These are phyloP conservation scores for Fusarium falciforme DNA, from an alignment of 2,329 filamentous ascomycete species.

Conservation along the genomic window DNA sequence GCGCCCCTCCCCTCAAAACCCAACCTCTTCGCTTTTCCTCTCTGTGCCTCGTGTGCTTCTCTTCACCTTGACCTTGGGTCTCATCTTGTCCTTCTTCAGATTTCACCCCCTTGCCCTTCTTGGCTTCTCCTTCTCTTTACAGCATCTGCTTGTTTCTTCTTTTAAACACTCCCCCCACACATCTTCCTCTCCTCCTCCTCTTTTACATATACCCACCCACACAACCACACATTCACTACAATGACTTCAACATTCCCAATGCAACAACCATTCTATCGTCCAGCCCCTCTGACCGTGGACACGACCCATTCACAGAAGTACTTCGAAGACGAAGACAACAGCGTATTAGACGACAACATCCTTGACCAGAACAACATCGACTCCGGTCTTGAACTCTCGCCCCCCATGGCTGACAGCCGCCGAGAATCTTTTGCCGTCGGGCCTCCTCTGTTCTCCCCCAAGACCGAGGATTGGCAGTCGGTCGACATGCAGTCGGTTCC, in stretches of 20 bases:
- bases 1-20: slow-evolving; percentile 37
- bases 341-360: slow-evolving; percentile 70
- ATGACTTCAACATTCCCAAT: slow-evolving; percentile 65
- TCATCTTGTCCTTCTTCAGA: slow-evolving; percentile 37
- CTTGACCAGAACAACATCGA: slow-evolving; percentile 70
- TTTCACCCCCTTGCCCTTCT: slow-evolving; percentile 34
- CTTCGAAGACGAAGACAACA: slow-evolving; percentile 71
- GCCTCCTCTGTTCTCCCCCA: slow-evolving; percentile 70
- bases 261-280: slow-evolving; percentile 62
- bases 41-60: slow-evolving; percentile 36
- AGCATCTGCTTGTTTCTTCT: slow-evolving; percentile 36
- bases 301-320: slow-evolving; percentile 64
- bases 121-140: slow-evolving; percentile 36
- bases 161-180: slow-evolving; percentile 25
- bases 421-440: slow-evolving; percentile 72
- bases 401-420: slow-evolving; percentile 70
- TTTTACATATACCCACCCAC: slow-evolving; percentile 26
- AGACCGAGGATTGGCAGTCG: slow-evolving; percentile 72
- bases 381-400: slow-evolving; percentile 72
- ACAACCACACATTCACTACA: slow-evolving; percentile 43
- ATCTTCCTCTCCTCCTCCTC: slow-evolving; percentile 12
- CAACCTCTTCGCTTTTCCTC: slow-evolving; percentile 39
- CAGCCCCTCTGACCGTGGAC: slow-evolving; percentile 64
- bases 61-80: slow-evolving; percentile 37
- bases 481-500: slow-evolving; percentile 73